Percentiles rank a stretch among this genome's conserved stretches.
These are phyloP conservation scores for Fusarium sambucinum DNA, from an alignment of 2,329 filamentous ascomycete genomes.

Conservation along the genomic window DNA sequence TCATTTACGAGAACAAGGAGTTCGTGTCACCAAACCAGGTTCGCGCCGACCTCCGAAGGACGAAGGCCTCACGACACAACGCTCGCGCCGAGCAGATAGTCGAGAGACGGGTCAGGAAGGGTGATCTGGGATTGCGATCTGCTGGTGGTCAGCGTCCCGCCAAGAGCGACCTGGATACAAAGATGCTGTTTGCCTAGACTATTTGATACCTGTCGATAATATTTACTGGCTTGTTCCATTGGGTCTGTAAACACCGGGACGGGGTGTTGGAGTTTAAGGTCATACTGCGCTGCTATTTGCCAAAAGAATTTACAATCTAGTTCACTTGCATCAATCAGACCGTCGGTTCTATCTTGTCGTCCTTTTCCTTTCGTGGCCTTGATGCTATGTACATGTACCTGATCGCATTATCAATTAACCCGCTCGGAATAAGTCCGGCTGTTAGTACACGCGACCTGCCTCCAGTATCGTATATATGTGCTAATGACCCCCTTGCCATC, in stretches of 20 bases:
- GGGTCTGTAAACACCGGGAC: slow-evolving; percentile 42
- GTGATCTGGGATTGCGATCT: slow-evolving; percentile 79
- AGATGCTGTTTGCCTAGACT: slow-evolving; percentile 76
- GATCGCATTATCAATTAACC: slow-evolving; percentile 44
- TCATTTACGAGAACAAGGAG: slow-evolving; percentile 98
- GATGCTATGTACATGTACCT: slow-evolving; percentile 10
- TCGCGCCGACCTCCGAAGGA: slow-evolving; percentile 80
- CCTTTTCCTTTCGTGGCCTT: background rate
- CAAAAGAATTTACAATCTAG: slow-evolving; percentile 33
- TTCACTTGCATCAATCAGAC: slow-evolving; percentile 1
- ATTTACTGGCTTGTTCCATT: slow-evolving; percentile 44
- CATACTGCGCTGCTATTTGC: slow-evolving; percentile 43
- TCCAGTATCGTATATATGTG: slow-evolving; percentile 19
- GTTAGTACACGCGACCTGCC: slow-evolving; percentile 31
- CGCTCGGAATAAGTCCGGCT: slow-evolving; percentile 45
- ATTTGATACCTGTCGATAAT: slow-evolving; percentile 45
- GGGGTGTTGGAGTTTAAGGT: slow-evolving; percentile 47
- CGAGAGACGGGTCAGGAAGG: slow-evolving; percentile 79
- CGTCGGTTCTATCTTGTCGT: slow-evolving; percentile 18
- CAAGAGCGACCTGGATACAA: slow-evolving; percentile 79
- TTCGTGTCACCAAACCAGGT: slow-evolving; percentile 98
- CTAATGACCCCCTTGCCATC: slow-evolving; percentile 32
- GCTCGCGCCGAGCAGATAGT: slow-evolving; percentile 78
- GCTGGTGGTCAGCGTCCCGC: slow-evolving; percentile 72
- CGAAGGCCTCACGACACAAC: slow-evolving; percentile 83